Evolutionary conservation across 1,284 basidiomycete species (phyloP).

Genomic region (Inonotus obliquus): DNA sequence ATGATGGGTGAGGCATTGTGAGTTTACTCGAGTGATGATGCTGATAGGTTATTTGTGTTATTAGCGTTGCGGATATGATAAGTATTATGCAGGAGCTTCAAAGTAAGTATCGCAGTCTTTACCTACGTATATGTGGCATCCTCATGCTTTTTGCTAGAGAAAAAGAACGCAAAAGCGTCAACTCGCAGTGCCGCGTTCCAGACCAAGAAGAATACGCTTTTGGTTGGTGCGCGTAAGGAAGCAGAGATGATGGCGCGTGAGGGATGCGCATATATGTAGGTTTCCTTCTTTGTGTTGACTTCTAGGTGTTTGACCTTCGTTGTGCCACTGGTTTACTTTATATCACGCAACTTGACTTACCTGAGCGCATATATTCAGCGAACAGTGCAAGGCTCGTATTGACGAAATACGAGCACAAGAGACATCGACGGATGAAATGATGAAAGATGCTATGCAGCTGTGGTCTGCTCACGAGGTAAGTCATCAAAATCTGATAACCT

Average conservation of each 20-base stretch:
- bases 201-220: constrained; percentile 28
- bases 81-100: constrained; percentile 30
- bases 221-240: constrained; percentile 26
- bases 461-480: constrained; percentile 28
- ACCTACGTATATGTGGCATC: too few relatives aligned
- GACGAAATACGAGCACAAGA: constrained; percentile 27
- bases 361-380: constrained; percentile 20
- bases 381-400: constrained; percentile 26
- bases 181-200: constrained; percentile 27
- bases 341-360: neutral
- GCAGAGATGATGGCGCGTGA: constrained; percentile 26
- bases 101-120: constrained; percentile 20
- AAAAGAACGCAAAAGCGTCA: constrained; percentile 28
- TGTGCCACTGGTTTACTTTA: neutral
- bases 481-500: neutral
- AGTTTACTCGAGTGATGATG: neutral
- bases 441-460: constrained; percentile 24
- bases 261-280: constrained; percentile 28
- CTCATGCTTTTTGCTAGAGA: too few relatives aligned
- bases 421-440: constrained; percentile 22
- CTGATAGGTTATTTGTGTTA: neutral
- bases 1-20: constrained; percentile 26
- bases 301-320: neutral
- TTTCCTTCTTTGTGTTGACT: neutral
- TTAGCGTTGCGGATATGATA: constrained; percentile 29